Conservation (phyloP, 1,139 yeast species). For the Magnusiomyces fungicola region DNA sequence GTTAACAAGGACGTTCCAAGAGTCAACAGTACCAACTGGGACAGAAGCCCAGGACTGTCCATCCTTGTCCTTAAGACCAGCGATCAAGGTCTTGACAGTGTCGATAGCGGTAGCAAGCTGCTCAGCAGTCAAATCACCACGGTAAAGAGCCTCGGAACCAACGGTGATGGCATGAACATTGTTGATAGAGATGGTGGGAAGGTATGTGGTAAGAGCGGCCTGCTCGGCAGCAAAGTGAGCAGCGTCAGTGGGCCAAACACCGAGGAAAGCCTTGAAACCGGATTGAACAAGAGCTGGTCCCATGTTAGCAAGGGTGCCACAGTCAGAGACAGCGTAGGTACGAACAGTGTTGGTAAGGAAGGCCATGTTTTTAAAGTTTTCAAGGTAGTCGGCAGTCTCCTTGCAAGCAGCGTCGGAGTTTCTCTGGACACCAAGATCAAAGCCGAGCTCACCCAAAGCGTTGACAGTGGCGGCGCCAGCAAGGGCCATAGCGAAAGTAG, state of each 20-base stretch:
- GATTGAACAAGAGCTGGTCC: slow-evolving; percentile 81
- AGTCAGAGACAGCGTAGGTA: slow-evolving; percentile 81
- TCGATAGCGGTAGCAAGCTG: slow-evolving; percentile 49
- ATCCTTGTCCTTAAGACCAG: slow-evolving; percentile 62
- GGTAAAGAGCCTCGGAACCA: slow-evolving; percentile 89
- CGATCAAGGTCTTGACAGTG: slow-evolving; percentile 49
- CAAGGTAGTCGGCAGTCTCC: slow-evolving; percentile 53
- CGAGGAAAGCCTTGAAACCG: slow-evolving; percentile 67
- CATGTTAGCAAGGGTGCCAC: slow-evolving; percentile 72
- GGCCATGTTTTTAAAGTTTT: slow-evolving; percentile 53
- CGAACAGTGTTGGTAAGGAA: slow-evolving; percentile 56
- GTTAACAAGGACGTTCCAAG: slow-evolving; percentile 88
- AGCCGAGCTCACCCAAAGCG: slow-evolving; percentile 38
- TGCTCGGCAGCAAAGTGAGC: slow-evolving; percentile 65
- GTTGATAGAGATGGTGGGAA: slow-evolving; percentile 61
- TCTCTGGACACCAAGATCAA: slow-evolving; percentile 72
- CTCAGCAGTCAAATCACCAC: slow-evolving; percentile 67
- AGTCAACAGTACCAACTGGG: slow-evolving; percentile 89
- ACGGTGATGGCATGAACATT: slow-evolving; percentile 71
- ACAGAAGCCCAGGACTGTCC: slow-evolving; percentile 66
- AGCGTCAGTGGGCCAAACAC: slow-evolving; percentile 88
- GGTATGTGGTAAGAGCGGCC: slow-evolving; percentile 54
- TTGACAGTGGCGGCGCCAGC: slow-evolving; percentile 6
- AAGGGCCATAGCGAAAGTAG: slow-evolving; percentile 3
- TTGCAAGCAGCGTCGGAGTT: slow-evolving; percentile 45